Base-by-base conservation (phyloP, 2,329 filamentous ascomycete species). In the Sphaerulina musiva region DNA sequence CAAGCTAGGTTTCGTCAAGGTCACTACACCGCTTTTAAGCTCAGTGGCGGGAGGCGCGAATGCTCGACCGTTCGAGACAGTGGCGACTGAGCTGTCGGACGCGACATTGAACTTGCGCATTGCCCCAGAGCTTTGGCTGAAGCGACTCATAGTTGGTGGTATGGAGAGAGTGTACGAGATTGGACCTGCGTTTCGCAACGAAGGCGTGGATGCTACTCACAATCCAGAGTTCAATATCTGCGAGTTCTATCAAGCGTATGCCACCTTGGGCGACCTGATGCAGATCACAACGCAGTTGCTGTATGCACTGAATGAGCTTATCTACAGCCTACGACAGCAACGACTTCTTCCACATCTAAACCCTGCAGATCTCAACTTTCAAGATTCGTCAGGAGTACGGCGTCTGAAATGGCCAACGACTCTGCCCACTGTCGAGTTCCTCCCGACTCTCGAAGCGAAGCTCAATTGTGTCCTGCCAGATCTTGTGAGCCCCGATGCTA, bases 181-280 rank as follows among this genome's bases (percentile, higher is more conserved):
- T 60, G 93, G 93, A 0, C 86, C 89, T 3, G 84, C 84, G 10
- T 98, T 98, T 72, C 83, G 93, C 42, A 98, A 98, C 68, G 93
- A 98, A 74, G 79, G 80, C 1, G 71, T 95, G 36, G 91, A 96
- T 69, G 81, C 80, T 31, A 95, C 89, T 0, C 93, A 98, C 69
- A 98, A 98, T 67, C 92, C 93, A 0, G 93, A 98, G 68, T 98
- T 97, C 73, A 93, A 88, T 43, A 97, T 89, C 56, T 97, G 92
- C 76, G 93, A 98, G 73, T 97, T 95, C 73, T 98, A 98, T 72
- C 85, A 87, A 57, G 85, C 91, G 2, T 95, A 91, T 65, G 83
- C 86, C 56, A 87, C 85, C 59, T 78, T 96, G 0, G 75, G 83
- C 36, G 81, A 87, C 41, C 75, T 97, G 48, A 90, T 95, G 66